Conservation (phyloP, 169 alveolate genomes). For the Cryptosporidium tyzzeri region DNA sequence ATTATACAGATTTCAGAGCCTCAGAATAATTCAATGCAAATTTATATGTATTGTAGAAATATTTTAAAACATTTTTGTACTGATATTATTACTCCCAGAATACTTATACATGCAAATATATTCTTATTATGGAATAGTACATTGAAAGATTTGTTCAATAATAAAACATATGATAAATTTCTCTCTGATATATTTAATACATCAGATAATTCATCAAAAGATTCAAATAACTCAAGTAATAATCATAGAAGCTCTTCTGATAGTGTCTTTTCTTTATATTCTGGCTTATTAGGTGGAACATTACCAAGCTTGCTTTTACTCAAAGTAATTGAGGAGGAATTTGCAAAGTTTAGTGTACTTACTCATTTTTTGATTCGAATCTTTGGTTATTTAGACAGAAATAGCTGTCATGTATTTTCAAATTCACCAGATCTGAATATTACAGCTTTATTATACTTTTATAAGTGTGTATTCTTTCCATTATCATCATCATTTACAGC, state of each 20-base stretch:
- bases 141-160: slow-evolving; percentile 21
- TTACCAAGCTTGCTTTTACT: slow-evolving; percentile 49
- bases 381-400: slow-evolving; percentile 65
- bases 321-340: slow-evolving; percentile 50
- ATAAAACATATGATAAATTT: slow-evolving; percentile 12
- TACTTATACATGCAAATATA: slow-evolving; percentile 59
- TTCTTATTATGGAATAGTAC: slow-evolving; percentile 61
- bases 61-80: slow-evolving; percentile 39
- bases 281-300: slow-evolving; percentile 30
- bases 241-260: background rate
- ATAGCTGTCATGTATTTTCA: slow-evolving; percentile 51
- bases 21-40: slow-evolving; percentile 50
- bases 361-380: slow-evolving; percentile 42
- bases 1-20: slow-evolving; percentile 36
- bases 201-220: background rate
- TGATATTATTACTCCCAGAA: slow-evolving; percentile 62
- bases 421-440: slow-evolving; percentile 39
- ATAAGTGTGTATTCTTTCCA: slow-evolving; percentile 62
- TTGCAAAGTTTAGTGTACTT: slow-evolving; percentile 62
- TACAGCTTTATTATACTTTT: slow-evolving; percentile 54
- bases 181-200: slow-evolving; percentile 10
- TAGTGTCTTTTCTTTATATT: slow-evolving; percentile 14
- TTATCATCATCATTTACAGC: slow-evolving; percentile 55
- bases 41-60: slow-evolving; percentile 54
- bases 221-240: background rate